Percentiles rank a stretch among this genome's conserved stretches.
These are phyloP conservation scores for Tillandsia leiboldiana DNA, from an alignment of 176 grass and related monocot species.

Conservation along the genomic window DNA sequence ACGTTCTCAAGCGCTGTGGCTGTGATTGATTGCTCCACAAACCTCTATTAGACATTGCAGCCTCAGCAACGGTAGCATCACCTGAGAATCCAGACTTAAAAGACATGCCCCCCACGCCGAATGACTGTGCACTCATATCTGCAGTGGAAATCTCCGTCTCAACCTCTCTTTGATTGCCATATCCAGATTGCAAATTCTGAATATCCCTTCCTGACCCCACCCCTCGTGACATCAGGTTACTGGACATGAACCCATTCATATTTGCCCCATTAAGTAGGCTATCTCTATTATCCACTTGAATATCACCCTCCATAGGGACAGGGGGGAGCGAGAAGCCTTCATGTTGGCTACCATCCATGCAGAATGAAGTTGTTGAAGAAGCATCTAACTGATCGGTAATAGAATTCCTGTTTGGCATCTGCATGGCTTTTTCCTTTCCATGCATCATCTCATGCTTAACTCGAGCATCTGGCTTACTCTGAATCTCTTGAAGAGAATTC, in stretches of 20 bases:
- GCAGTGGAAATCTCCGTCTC: constrained; percentile 92
- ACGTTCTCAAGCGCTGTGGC: constrained; percentile 78
- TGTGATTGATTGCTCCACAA: constrained; percentile 81
- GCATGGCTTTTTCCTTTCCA: constrained; percentile 29
- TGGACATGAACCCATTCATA: constrained; percentile 65
- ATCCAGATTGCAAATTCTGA: constrained; percentile 55
- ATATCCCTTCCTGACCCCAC: constrained; percentile 65
- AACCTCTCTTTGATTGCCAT: constrained; percentile 61
- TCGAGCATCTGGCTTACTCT: constrained; percentile 59
- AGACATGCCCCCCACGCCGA: constrained; percentile 69
- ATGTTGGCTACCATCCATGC: constrained; percentile 71
- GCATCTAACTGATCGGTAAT: constrained; percentile 81
- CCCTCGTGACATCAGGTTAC: constrained; percentile 71
- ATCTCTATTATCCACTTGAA: constrained; percentile 74
- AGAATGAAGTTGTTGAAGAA: constrained; percentile 92
- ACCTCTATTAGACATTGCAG: constrained; percentile 52
- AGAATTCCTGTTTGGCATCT: constrained; percentile 42
- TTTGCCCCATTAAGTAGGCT: constrained; percentile 56
- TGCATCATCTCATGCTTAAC: constrained; percentile 48
- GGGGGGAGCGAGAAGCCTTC: constrained; percentile 70
- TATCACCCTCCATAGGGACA: constrained; percentile 63
- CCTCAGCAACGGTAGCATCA: constrained; percentile 65
- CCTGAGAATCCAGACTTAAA: constrained; percentile 88
- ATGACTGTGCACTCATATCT: constrained; percentile 89
- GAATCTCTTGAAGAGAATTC: constrained; percentile 82